Conservation (phyloP, 768 basidiomycete genomes). For the Boletus vermiculosoides region DNA sequence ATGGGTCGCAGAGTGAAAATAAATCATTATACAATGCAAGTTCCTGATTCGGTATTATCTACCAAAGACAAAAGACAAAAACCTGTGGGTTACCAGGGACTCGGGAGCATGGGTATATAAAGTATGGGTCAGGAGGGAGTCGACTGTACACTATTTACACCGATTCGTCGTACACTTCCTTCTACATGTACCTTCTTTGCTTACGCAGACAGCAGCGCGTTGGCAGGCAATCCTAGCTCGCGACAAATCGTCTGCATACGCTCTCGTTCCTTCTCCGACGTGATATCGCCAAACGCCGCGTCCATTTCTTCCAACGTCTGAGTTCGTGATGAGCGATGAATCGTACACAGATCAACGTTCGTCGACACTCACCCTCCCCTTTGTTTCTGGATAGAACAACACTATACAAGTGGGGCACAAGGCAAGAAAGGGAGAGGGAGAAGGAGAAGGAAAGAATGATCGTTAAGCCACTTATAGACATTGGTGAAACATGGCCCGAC, state of each 20-base stretch:
- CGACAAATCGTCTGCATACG: constrained; percentile 29
- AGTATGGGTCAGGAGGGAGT: no score
- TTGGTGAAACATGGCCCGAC: not conserved
- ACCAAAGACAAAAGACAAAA: no score
- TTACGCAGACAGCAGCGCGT: constrained; percentile 22
- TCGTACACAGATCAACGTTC: not conserved
- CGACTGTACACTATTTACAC: not conserved
- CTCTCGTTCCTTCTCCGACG: constrained; percentile 26
- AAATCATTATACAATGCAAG: no score
- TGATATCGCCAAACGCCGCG: constrained; percentile 30
- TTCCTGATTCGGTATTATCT: no score
- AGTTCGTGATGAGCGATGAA: not conserved
- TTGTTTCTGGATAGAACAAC: constrained; percentile 32
- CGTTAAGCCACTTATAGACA: not conserved
- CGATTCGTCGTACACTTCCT: not conserved
- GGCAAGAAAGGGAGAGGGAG: no score
- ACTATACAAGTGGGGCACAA: constrained; percentile 4
- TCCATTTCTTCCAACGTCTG: constrained; percentile 37
- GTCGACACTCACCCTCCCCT: constrained; percentile 29
- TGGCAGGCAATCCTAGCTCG: constrained; percentile 28
- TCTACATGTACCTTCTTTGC: not conserved
- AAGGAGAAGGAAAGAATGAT: not conserved
- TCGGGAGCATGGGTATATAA: no score
- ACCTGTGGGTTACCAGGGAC: no score
- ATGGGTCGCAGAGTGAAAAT: no score